Evolutionary conservation across 495 filamentous ascomycete species (phyloP), one percentile per base, ranked within the genome.

Genomic region (Hypoxylon fuscum): DNA sequence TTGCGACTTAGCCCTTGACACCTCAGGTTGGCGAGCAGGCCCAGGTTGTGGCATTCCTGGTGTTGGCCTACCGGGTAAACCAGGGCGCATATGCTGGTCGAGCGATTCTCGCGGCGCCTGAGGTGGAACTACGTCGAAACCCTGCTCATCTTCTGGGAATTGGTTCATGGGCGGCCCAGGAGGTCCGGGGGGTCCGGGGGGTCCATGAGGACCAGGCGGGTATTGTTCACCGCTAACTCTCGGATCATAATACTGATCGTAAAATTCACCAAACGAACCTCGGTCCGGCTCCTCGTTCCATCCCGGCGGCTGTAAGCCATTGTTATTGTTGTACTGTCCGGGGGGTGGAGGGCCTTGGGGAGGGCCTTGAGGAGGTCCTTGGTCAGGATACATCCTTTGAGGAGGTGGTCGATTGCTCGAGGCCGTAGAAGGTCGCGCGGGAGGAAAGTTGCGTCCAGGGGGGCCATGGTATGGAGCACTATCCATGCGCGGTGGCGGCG

Each of bases 121-220:
- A 1, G 75, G 54, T 2, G 85, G 82, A 23, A 87, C 79, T 2
- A 84, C 82, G 76, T 93, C 89, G 57, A 94, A 94, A 67, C 92
- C 85, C 2, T 90, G 90, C 76, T 88, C 87, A 10, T 92, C 89
- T 22, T 72, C 66, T 15, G 22, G 66, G 77, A 76, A 31, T 74
- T 83, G 59, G n/a, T 61, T 57, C 25, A 34, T 34, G 63, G 64
- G 23, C 1, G 42, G 42, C 10, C 42, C 32, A 14, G 9, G 70
- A 64, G 35, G 37, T 52, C 3, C 54, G 38, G 74, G 74, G 29
- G 73, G 69, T 3, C 62, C 54, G 38, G 74, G 74, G 29, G 73
- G 69, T 5, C 62, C n/a, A n/a, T n/a, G n/a, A n/a, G n/a, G n/a
- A n/a, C n/a, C 53, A 7, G 62, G 68, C 5, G 61, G 67, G 58